These are phyloP conservation scores for Arthromyces matolae DNA, from an alignment of 768 basidiomycete genomes.

Conservation along the genomic window DNA sequence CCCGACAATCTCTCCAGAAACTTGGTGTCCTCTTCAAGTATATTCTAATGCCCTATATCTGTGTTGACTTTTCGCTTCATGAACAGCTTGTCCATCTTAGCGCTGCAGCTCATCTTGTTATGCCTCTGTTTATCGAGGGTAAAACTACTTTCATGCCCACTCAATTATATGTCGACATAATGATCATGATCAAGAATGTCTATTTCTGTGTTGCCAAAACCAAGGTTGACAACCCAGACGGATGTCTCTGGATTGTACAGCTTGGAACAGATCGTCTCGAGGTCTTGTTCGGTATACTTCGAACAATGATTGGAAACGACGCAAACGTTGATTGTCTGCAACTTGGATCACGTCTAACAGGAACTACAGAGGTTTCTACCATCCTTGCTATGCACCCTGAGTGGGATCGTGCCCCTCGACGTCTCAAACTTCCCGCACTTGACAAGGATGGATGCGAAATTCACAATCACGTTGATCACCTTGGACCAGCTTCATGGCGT, in stretches of 20 bases:
- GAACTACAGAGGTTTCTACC: conserved; percentile 27
- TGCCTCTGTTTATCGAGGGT: conserved; percentile 6
- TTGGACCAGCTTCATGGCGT: conserved; percentile 32
- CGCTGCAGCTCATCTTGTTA: conserved; percentile 27
- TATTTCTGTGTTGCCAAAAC: conserved; percentile 36
- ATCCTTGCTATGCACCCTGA: conserved; percentile 35
- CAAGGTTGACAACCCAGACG: conserved; percentile 28
- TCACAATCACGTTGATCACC: conserved; percentile 26
- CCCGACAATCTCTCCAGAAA: conserved; percentile 19
- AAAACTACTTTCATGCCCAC: conserved; percentile 2
- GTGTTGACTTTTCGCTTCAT: conserved; percentile 22
- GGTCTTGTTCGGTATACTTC: conserved; percentile 30
- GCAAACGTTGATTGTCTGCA: conserved; percentile 24
- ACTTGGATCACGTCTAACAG: conserved; percentile 24
- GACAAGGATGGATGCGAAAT: conserved; percentile 21
- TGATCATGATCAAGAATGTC: conserved; percentile 35
- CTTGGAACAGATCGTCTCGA: conserved; percentile 36
- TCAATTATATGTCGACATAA: conserved; percentile 28
- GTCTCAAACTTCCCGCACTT: conserved; percentile 28
- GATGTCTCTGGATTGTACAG: conserved; percentile 31
- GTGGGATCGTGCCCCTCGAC: conserved; percentile 35
- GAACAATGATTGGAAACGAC: conserved; percentile 35
- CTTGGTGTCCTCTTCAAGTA: conserved; percentile 26
- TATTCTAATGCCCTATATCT: conserved; percentile 29
- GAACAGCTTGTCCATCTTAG: conserved; percentile 33